Evolutionary conservation across 768 basidiomycete genomes (phyloP), one percentile per base, ranked within the genome.

Genomic region (Trametopsis cervina): DNA sequence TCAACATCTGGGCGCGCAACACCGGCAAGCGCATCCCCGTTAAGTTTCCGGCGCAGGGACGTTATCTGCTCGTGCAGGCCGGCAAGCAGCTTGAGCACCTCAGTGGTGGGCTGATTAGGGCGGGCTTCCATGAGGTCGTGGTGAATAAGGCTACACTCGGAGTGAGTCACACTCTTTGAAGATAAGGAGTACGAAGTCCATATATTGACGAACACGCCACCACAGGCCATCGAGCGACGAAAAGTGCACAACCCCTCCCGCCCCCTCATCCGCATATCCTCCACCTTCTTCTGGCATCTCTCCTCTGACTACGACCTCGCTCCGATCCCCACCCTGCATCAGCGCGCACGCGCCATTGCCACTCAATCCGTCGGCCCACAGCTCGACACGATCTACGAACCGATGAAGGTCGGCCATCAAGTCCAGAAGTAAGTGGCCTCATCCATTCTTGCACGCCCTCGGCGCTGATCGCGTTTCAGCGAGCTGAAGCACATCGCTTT

Each of bases 261-360:
- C n/a, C 94, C 94, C 11, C 70, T 86, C 27, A 89, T 94, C 55
- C 84, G 94, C n/a, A 93, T 98, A 54, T 94, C 92, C 2, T 94
- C 90, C 1, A 97, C 93, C 0, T 93, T 94, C 66, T 96, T 96
- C 72, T 95, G 88, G 87, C 91, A 93, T 60, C 74, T 96, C 11
- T 89, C 82, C 0, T 91, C 92, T 1, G 89, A 93, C 62, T 80
- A 78, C 49, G 81, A 88, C 44, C 74, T 93, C n/a, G 69, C 65
- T 6, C 81, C 88, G 2, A 76, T 91, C 2, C 74, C 78, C 6
- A 54, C 63, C 0, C 68, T 94, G 18, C 56, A 63, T 9, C 65
- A 69, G 4, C 75, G 73, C 25, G 79, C 81, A 2, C 66, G 69
- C 12, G 62, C 60, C 6, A 54, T 80, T 29, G 67, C 71, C 41